Evolutionary conservation across 371 early-diverging fungal species (phyloP).

Genomic region (Apophysomyces variabilis): DNA sequence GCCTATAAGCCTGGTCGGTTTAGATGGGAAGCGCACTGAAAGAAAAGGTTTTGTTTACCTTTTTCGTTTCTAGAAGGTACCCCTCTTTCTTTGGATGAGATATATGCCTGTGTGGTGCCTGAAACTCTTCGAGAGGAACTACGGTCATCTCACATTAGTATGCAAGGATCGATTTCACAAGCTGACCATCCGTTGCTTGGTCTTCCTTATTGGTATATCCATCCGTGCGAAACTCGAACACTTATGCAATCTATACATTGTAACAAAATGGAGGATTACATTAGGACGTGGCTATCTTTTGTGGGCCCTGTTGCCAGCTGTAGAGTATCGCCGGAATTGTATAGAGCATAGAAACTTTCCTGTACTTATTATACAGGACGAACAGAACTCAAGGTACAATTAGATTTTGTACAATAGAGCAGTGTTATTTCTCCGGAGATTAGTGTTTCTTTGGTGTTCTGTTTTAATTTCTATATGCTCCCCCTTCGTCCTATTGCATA

Average conservation of each 20-base stretch:
- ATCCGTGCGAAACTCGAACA: slow-evolving; percentile 73
- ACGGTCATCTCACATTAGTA: slow-evolving; percentile 2
- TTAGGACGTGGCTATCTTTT: slow-evolving; percentile 45
- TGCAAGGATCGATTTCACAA: slow-evolving; percentile 35
- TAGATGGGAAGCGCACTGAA: too few species aligned
- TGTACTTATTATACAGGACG: too few species aligned
- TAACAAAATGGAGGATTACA: slow-evolving; percentile 23
- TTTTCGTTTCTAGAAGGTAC: slow-evolving; percentile 38
- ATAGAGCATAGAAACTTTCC: not conserved
- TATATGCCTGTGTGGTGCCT: slow-evolving; percentile 52
- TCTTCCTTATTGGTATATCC: slow-evolving; percentile 67
- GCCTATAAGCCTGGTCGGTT: slow-evolving; percentile 50
- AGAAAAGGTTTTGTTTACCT: too few species aligned
- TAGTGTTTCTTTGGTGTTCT: too few species aligned
- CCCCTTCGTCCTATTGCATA: too few species aligned
- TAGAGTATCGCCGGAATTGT: slow-evolving; percentile 13
- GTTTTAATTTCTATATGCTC: too few species aligned
- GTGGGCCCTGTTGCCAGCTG: slow-evolving; percentile 35
- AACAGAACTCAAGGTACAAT: too few species aligned
- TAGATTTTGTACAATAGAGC: too few species aligned
- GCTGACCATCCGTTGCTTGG: slow-evolving; percentile 70
- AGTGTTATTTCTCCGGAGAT: too few species aligned
- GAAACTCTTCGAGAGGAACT: slow-evolving; percentile 26
- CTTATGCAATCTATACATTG: slow-evolving; percentile 54
- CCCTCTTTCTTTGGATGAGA: slow-evolving; percentile 46